phyloP scores from a whole-genome alignment of 2,329 filamentous ascomycete genomes.

The Ramularia endophylla region DNA sequence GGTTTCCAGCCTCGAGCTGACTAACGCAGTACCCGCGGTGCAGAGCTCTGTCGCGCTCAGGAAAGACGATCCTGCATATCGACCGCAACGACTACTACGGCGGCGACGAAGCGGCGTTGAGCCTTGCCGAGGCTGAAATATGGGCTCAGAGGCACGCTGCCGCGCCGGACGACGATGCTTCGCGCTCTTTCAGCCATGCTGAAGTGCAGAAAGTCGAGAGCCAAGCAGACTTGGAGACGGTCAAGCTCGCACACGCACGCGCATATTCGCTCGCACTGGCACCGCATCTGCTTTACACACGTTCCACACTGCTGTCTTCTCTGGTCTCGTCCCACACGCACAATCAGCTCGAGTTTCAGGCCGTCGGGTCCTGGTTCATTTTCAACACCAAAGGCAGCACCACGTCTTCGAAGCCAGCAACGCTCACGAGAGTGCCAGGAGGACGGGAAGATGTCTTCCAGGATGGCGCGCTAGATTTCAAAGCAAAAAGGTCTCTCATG shows the following conservation, averaged over 20 bases:
- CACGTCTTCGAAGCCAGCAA: slow-evolving; percentile 4
- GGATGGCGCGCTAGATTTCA: slow-evolving; percentile 66
- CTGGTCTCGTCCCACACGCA: slow-evolving; percentile 88
- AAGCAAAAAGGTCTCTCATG: slow-evolving; percentile 81
- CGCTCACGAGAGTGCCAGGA: slow-evolving; percentile 62
- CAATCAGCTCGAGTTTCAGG: slow-evolving; percentile 85
- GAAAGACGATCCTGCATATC: slow-evolving; percentile 85
- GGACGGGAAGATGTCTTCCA: slow-evolving; percentile 89
- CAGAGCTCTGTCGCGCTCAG: slow-evolving; percentile 88
- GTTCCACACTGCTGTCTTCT: slow-evolving; percentile 68
- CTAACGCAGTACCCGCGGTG: slow-evolving; percentile 56
- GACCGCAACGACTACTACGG: slow-evolving; percentile 88
- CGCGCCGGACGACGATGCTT: not conserved
- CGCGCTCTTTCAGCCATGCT: slow-evolving; percentile 26
- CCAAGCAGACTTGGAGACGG: slow-evolving; percentile 16
- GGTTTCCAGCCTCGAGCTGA: slow-evolving; percentile 44
- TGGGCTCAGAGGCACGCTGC: slow-evolving; percentile 53
- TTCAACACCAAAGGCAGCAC: slow-evolving; percentile 37
- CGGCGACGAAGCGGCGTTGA: slow-evolving; percentile 76
- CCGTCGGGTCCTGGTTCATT: slow-evolving; percentile 89
- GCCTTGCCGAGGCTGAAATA: slow-evolving; percentile 69
- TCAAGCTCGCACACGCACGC: slow-evolving; percentile 55
- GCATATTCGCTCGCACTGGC: slow-evolving; percentile 78
- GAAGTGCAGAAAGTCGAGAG: slow-evolving; percentile 27
- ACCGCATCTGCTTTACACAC: slow-evolving; percentile 80